phyloP scores from a whole-genome alignment of 768 basidiomycete genomes.

The Mycena rebaudengoi region DNA sequence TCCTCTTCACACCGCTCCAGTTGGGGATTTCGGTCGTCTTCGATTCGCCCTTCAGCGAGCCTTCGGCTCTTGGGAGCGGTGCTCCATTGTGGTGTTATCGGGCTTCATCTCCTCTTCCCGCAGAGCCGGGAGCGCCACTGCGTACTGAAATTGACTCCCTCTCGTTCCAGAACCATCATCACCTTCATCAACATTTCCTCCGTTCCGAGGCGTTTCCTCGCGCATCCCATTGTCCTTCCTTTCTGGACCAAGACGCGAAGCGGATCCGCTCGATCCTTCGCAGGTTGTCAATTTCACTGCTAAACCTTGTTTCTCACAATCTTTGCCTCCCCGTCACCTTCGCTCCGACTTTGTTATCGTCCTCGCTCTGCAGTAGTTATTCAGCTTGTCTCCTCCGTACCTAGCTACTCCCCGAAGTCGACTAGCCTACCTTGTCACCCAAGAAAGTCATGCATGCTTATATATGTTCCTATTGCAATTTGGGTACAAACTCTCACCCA shows the following conservation, averaged over 20 bases:
- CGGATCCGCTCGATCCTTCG: neutral
- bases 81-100: slow-evolving; percentile 7
- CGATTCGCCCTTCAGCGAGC: slow-evolving; percentile 12
- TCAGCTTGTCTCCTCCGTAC: no score
- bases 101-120: slow-evolving; percentile 7
- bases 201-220: neutral
- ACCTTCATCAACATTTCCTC: neutral
- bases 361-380: no score
- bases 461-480: no score
- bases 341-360: no score
- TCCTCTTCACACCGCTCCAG: slow-evolving; percentile 1
- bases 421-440: no score
- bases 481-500: no score
- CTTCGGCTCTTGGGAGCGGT: slow-evolving; percentile 13
- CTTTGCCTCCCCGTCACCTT: no score
- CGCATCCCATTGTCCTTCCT: neutral
- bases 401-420: no score
- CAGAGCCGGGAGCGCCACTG: neutral
- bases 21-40: slow-evolving; percentile 1
- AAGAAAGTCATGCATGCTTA: no score
- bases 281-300: neutral
- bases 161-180: slow-evolving; percentile 11
- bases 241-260: slow-evolving; percentile 1
- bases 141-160: slow-evolving; percentile 9
- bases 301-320: neutral